Base-by-base conservation (phyloP, 2,329 filamentous ascomycete species). In the Orbilia quercus region DNA sequence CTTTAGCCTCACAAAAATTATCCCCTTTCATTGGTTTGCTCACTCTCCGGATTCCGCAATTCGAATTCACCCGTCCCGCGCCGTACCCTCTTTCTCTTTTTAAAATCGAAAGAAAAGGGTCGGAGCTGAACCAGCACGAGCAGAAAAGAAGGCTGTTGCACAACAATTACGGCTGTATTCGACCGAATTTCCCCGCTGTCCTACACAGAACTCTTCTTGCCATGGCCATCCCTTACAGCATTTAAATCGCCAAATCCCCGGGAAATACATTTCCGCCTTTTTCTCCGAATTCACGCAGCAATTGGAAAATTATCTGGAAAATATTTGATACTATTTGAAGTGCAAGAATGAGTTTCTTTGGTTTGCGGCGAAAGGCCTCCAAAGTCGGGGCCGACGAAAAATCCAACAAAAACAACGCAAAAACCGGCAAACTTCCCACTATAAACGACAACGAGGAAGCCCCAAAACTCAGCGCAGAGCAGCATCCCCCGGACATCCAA, bases 331-430 rank as follows among this genome's bases (percentile, higher is more conserved):
- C 36, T 3, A 44, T 57, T 42, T 7, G 16, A 47, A 44, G 14
- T 28, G n/a, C 34, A 53, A 63, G 45, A 50, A 71, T 48, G 66
- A 51, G 45, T 38, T 71, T 63, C 47, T 58, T 71, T 4, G 31
- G 31, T 6, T 12, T 34, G 20, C 57, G 66, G 45, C 67, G 67
- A 55, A 65, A 48, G 47, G 48, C 59, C 16, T 72, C 67, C 45
- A 72, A 64, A 38, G 50, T 48, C 0, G 36, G 47, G 3, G 50
- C 23, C 28, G 66, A 57, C 9, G 59, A 65, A 42, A 72, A 65
- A 53, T 18, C 53, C 59, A 72, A 72, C 67, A 72, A 72, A 65
- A 60, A 59, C 67, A 72, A 72, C 67, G 48, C 67, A 60, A 72
- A 72, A 45, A 4, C 20, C 14, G 54, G 5, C 51, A 53, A 12